These are phyloP conservation scores for Colletotrichum sp. DNA, from an alignment of 2,329 filamentous ascomycete genomes.

Conservation along the genomic window DNA sequence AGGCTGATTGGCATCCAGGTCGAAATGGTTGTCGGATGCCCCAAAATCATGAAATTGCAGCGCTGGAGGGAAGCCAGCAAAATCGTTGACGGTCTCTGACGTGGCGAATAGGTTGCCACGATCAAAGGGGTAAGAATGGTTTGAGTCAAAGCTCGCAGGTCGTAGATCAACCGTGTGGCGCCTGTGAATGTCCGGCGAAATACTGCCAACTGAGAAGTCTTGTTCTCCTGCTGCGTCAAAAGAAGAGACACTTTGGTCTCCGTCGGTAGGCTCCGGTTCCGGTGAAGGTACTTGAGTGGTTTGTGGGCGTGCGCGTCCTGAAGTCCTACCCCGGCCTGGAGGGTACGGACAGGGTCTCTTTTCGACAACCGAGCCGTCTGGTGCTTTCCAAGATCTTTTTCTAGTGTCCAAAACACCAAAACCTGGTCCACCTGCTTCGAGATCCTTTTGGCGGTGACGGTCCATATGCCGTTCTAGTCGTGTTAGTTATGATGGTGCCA, in stretches of 20 bases:
- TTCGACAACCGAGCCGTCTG: constrained; percentile 56
- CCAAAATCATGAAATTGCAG: not conserved
- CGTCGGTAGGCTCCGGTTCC: constrained; percentile 1
- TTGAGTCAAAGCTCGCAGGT: not conserved
- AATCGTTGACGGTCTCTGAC: not conserved
- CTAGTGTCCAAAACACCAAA: constrained; percentile 56
- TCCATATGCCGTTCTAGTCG: constrained; percentile 60
- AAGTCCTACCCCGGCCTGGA: not conserved
- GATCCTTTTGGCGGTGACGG: constrained; percentile 57
- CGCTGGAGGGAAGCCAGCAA: not conserved
- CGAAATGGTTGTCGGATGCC: not conserved
- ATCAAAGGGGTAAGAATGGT: not conserved
- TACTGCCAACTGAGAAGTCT: not conserved
- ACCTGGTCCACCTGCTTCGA: constrained; percentile 58
- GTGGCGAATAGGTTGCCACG: not conserved
- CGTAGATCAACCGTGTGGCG: not conserved
- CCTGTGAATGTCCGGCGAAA: not conserved
- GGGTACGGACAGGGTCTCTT: constrained; percentile 34
- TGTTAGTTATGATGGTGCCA: not conserved
- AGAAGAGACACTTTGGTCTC: not conserved
- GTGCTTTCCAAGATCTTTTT: constrained; percentile 61
- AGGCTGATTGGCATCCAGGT: not conserved
- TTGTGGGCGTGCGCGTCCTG: not conserved
- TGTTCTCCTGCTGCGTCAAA: not conserved
- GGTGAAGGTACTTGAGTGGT: constrained; percentile 12